Conservation (phyloP, 1,284 basidiomycete genomes). For the Naganishia albida region DNA sequence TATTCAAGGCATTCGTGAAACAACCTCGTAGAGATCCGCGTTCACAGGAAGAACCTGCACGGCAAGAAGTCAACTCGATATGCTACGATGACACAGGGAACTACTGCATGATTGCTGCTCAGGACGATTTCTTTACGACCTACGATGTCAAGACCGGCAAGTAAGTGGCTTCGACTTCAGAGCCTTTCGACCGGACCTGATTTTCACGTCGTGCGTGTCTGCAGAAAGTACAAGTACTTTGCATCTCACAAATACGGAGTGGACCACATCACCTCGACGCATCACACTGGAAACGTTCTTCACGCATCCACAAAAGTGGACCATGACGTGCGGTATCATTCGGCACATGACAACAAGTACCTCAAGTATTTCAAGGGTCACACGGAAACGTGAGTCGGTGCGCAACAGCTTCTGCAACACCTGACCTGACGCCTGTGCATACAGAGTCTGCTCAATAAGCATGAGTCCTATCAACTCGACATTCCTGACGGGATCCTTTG, state of each 20-base stretch:
- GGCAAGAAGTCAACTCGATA: slow-evolving; percentile 70
- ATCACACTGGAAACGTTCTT: slow-evolving; percentile 78
- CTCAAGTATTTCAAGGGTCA: slow-evolving; percentile 95
- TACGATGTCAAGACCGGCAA: slow-evolving; percentile 88
- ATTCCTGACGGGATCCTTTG: slow-evolving; percentile 90
- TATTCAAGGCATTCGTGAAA: slow-evolving; percentile 78
- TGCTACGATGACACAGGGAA: slow-evolving; percentile 90
- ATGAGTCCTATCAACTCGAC: slow-evolving; percentile 92
- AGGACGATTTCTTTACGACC: slow-evolving; percentile 88
- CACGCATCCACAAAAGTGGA: slow-evolving; percentile 95
- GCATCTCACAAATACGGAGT: slow-evolving; percentile 97
- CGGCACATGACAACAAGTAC: slow-evolving; percentile 93
- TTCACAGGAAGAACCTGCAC: slow-evolving; percentile 3
- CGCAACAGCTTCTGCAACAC: background rate
- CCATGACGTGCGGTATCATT: slow-evolving; percentile 89
- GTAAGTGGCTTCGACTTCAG: slow-evolving; percentile 62
- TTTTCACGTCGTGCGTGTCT: slow-evolving; percentile 29
- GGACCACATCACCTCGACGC: slow-evolving; percentile 90
- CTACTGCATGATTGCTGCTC: slow-evolving; percentile 78
- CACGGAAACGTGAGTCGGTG: slow-evolving; percentile 62
- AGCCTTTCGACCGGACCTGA: too few relatives aligned
- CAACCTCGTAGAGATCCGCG: slow-evolving; percentile 47
- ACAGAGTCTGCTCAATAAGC: slow-evolving; percentile 80
- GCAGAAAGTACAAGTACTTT: slow-evolving; percentile 70
- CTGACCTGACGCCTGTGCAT: background rate